Conservation (phyloP, 495 filamentous ascomycete genomes). For the Hypoxylon crocopeplum region DNA sequence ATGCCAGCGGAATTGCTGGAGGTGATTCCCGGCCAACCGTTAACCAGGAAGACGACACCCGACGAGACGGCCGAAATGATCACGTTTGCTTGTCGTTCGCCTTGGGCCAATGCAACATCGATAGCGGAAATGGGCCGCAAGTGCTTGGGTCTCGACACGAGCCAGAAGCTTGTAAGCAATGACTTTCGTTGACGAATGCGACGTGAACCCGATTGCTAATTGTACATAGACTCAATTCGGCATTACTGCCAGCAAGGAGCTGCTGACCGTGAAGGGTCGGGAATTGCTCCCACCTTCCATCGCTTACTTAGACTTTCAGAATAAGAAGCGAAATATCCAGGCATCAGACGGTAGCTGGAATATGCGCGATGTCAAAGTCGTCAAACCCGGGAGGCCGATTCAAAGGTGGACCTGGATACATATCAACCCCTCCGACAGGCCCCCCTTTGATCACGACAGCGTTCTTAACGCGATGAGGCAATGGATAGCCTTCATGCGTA, state of each 20-base stretch:
- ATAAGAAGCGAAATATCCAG: background rate
- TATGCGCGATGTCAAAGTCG: slow-evolving; percentile 43
- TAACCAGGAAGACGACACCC: slow-evolving; percentile 59
- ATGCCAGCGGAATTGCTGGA: slow-evolving; percentile 70
- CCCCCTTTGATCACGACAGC: background rate
- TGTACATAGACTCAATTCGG: slow-evolving; percentile 56
- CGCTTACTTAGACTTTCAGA: slow-evolving; percentile 50
- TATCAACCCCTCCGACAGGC: slow-evolving; percentile 7
- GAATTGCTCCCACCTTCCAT: slow-evolving; percentile 64
- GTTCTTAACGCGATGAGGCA: slow-evolving; percentile 26
- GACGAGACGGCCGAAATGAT: slow-evolving; percentile 71
- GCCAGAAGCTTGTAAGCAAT: slow-evolving; percentile 39
- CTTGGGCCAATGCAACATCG: slow-evolving; percentile 68
- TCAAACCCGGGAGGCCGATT: slow-evolving; percentile 39
- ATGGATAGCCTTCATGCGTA: slow-evolving; percentile 45
- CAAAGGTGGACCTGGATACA: slow-evolving; percentile 44
- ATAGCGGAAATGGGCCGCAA: slow-evolving; percentile 63
- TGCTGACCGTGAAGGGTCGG: slow-evolving; percentile 71
- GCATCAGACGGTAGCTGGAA: slow-evolving; percentile 48
- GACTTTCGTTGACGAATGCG: background rate
- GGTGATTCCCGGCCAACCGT: slow-evolving; percentile 70
- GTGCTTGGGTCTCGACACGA: slow-evolving; percentile 47
- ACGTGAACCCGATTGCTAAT: slow-evolving; percentile 13
- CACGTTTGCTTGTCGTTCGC: slow-evolving; percentile 69
- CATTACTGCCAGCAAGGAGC: slow-evolving; percentile 55